Base-by-base conservation (phyloP, 345 rosid species). In the Chamaenerion angustifolium region DNA sequence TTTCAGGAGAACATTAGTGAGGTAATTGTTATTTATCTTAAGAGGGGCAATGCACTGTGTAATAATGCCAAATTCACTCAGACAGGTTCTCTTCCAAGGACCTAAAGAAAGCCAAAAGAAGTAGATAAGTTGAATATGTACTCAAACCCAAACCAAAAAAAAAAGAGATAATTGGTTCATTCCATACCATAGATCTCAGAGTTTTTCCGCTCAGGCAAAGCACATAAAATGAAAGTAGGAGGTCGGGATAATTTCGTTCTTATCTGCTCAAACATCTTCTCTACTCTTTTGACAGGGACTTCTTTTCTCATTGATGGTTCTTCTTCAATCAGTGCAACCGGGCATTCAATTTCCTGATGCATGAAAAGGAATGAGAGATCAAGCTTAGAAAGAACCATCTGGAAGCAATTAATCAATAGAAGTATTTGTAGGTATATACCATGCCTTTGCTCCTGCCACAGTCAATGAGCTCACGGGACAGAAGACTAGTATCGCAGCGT, bases 1-100 rank as follows among this genome's bases (percentile, higher is more conserved):
- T 76, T 92, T 92, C 41, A 87, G 81, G 56, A 92, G 87, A 8
- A 92, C 78, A 65, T 84, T 92, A 14, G 87, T 82, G 56, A 92
- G 77, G 71, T 92, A 87, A 37, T 92, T 93, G 45, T 84, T 90
- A 68, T 40, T 92, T 41, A 82, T 62, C 71, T 71, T 81, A 50
- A 31, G 14, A 8, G 98, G 96, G 53, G 73, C 68, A 60, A 92
- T 80, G 71, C 95, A 92, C 35, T 92, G 96, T 1, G 93, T 92
- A 60, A 65, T 68, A 64, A 92, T 72, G 51, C 96, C 96, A 56
- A 61, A 72, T 41, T 72, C 83, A 57, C 72, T 50, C 9, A 84
- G 88, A 71, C 89, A 59, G 58, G 49, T 76, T 68, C 75, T 84
- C 73, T 87, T 92, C 96, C 95, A 87, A 46, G 96, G 96, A 44